Percentiles rank a stretch among this genome's conserved stretches.
These are phyloP conservation scores for Cyclotella sp. DNA, from an alignment of 108 stramenopile species.

Conservation along the genomic window DNA sequence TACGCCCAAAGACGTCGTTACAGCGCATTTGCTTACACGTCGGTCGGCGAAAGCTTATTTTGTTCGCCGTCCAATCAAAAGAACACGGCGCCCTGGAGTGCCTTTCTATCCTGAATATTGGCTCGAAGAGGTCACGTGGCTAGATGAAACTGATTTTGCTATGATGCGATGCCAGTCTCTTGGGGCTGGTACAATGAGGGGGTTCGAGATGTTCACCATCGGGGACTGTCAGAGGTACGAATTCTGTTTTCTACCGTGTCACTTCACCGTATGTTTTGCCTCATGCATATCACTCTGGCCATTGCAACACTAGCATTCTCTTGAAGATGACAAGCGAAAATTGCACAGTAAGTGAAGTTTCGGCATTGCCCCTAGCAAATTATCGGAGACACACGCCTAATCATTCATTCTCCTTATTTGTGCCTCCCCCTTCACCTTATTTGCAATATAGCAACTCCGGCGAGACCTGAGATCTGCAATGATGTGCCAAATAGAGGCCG, in stretches of 20 bases:
- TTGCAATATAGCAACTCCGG: slow-evolving; percentile 58
- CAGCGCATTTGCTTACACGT: slow-evolving; percentile 71
- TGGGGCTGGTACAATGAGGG: slow-evolving; percentile 77
- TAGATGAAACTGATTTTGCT: slow-evolving; percentile 81
- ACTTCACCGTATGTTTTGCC: background rate
- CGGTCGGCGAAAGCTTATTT: slow-evolving; percentile 62
- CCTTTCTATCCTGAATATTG: slow-evolving; percentile 53
- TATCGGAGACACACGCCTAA: too few relatives aligned
- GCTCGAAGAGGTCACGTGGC: slow-evolving; percentile 76
- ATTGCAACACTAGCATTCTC: slow-evolving; percentile 54
- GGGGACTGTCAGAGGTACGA: slow-evolving; percentile 80
- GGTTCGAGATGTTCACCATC: slow-evolving; percentile 90
- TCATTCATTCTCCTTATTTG: too few relatives aligned
- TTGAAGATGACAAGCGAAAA: slow-evolving; percentile 84
- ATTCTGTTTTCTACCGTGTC: background rate
- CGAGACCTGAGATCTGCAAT: slow-evolving; percentile 69
- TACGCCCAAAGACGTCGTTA: slow-evolving; percentile 79
- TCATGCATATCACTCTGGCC: background rate
- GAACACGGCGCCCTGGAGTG: slow-evolving; percentile 29
- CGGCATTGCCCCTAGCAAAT: background rate
- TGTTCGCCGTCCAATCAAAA: slow-evolving; percentile 52
- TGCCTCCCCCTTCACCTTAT: too few relatives aligned
- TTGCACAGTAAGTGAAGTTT: slow-evolving; percentile 60
- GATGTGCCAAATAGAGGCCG: slow-evolving; percentile 75
- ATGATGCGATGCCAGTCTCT: slow-evolving; percentile 80